Conservation (phyloP, 108 stramenopile species). For the Pseudonitzschia delicatissima region DNA sequence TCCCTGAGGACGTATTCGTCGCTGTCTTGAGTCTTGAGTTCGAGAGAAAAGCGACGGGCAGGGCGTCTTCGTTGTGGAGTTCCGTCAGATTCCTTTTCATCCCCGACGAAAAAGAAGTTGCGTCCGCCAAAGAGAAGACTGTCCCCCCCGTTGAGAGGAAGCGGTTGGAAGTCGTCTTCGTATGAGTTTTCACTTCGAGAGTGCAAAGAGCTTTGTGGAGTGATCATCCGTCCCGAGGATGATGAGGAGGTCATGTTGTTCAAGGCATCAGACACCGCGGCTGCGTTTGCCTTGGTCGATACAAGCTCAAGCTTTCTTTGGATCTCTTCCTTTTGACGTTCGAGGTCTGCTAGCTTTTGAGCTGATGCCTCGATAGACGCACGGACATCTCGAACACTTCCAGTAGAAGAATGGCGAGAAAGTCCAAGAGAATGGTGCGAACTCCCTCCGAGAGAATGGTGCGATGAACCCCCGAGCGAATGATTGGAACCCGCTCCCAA, state of each 20-base stretch:
- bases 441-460: not conserved
- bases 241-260: not conserved
- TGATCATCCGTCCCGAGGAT: too few relatives aligned
- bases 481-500: not conserved
- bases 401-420: too few relatives aligned
- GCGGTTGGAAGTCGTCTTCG: not conserved
- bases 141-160: not conserved
- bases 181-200: not conserved
- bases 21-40: not conserved
- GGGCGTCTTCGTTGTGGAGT: not conserved
- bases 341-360: constrained; percentile 4
- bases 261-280: not conserved
- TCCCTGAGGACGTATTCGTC: constrained; percentile 7
- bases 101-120: not conserved
- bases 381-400: not conserved
- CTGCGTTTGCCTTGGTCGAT: not conserved
- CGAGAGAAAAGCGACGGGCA: constrained; percentile 4
- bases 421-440: not conserved
- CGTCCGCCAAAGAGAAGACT: constrained; percentile 1
- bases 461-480: not conserved
- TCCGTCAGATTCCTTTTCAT: not conserved
- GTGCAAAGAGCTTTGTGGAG: not conserved
- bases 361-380: not conserved
- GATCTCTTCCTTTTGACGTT: constrained; percentile 4
- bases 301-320: not conserved